phyloP scores from a whole-genome alignment of 1,284 basidiomycete genomes.

The Papiliotrema terrestris region DNA sequence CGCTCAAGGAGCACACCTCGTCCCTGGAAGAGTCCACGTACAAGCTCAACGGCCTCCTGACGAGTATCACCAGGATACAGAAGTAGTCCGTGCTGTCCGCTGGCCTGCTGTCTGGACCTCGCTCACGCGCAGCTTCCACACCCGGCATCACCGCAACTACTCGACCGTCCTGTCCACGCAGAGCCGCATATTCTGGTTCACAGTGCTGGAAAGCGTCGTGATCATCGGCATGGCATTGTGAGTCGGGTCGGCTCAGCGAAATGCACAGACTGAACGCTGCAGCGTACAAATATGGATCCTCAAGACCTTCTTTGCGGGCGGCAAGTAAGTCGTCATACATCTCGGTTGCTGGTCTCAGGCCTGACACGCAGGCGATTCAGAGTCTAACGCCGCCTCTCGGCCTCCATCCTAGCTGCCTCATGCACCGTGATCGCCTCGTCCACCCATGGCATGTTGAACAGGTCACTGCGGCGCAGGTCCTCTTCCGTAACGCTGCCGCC shows the following conservation, averaged over 20 bases:
- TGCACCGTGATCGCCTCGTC: constrained; percentile 49
- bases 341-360: too few species aligned
- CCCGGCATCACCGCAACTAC: constrained; percentile 38
- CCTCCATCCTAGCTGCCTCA: constrained; percentile 39
- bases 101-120: neutral
- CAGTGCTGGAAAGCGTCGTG: constrained; percentile 68
- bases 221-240: constrained; percentile 71
- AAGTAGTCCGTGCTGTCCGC: constrained; percentile 64
- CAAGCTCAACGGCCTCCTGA: constrained; percentile 76
- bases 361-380: constrained; percentile 11
- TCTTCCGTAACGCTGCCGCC: constrained; percentile 67
- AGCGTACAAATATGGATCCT: constrained; percentile 84
- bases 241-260: constrained; percentile 18
- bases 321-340: constrained; percentile 53
- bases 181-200: constrained; percentile 78
- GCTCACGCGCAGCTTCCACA: constrained; percentile 37
- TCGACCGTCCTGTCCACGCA: constrained; percentile 41
- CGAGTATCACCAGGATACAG: constrained; percentile 83
- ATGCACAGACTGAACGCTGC: constrained; percentile 3
- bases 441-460: constrained; percentile 84
- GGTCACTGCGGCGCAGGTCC: constrained; percentile 80
- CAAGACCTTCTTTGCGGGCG: constrained; percentile 90
- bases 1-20: constrained; percentile 80
- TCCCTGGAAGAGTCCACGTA: constrained; percentile 90
- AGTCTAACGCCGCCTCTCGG: constrained; percentile 20